Conservation (phyloP, 352 stramenopile genomes). For the Pythium sp. region DNA sequence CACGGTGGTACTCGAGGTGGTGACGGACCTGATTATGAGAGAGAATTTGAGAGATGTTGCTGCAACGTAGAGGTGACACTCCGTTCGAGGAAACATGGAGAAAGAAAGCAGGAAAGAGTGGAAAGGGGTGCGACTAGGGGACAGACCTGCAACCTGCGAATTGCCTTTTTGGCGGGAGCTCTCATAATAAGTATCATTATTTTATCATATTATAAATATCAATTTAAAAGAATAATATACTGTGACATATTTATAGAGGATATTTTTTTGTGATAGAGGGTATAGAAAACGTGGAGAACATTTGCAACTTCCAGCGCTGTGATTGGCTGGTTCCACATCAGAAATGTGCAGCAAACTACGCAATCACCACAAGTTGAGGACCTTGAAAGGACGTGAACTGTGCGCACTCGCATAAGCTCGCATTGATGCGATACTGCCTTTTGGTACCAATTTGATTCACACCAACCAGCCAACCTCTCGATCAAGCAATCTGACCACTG, state of each 20-base stretch:
- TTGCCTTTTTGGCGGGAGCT: background rate
- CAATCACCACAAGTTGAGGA: background rate
- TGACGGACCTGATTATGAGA: background rate
- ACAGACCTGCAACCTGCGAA: background rate
- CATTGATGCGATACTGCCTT: background rate
- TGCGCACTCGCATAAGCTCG: no score
- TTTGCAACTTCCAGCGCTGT: background rate
- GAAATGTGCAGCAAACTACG: constrained; percentile 1
- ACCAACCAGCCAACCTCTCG: background rate
- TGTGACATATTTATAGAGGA: background rate
- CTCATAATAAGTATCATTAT: background rate
- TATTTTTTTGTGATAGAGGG: background rate
- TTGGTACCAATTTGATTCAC: background rate
- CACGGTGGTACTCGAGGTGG: background rate
- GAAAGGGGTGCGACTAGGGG: background rate
- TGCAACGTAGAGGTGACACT: background rate
- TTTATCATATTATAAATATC: no score
- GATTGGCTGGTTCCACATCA: constrained; percentile 4
- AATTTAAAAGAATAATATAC: no score
- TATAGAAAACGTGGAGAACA: background rate
- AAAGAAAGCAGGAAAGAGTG: constrained; percentile 1
- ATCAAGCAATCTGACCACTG: background rate
- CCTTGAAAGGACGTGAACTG: constrained; percentile 1
- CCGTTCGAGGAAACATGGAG: background rate
- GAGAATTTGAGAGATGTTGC: background rate